Percentiles rank a stretch among this genome's conserved stretches.
Evolutionary conservation across 1,284 basidiomycete species (phyloP).

Genomic region (Ceratobasidium sp.): DNA sequence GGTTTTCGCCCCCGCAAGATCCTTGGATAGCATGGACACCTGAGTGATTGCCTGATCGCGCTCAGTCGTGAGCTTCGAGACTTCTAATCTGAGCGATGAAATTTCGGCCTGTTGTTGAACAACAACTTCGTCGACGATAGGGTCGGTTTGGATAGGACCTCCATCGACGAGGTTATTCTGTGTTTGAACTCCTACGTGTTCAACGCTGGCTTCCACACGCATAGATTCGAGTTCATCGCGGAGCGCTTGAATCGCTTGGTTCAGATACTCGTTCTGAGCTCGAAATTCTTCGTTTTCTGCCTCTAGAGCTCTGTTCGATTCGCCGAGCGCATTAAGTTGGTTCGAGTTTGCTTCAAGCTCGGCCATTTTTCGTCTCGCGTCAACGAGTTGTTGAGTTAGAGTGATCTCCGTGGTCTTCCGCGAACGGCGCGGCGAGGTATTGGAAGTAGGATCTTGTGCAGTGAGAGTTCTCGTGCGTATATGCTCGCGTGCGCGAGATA

Average conservation of each 20-base stretch:
- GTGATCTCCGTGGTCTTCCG: not conserved
- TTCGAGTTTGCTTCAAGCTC: not conserved
- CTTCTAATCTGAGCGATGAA: not conserved
- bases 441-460: not conserved
- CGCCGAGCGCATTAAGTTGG: not conserved
- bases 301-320: not conserved
- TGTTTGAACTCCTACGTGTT: not conserved
- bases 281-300: not conserved
- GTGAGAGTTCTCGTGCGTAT: not conserved
- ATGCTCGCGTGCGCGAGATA: conserved; percentile 1
- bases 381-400: not conserved
- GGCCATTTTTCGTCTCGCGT: not conserved
- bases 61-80: not conserved
- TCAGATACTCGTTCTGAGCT: not conserved
- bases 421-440: not conserved
- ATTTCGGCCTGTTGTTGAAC: not conserved
- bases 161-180: not conserved
- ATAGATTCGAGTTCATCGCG: not conserved
- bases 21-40: not conserved
- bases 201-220: not conserved
- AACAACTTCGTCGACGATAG: not conserved
- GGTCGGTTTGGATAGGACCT: not conserved
- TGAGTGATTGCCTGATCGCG: no score
- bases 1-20: not conserved
- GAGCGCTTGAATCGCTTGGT: not conserved